Evolutionary conservation across 805 yeast genomes (phyloP), one percentile per base, ranked within the genome.

Genomic region (Maudiozyma turicensis): DNA sequence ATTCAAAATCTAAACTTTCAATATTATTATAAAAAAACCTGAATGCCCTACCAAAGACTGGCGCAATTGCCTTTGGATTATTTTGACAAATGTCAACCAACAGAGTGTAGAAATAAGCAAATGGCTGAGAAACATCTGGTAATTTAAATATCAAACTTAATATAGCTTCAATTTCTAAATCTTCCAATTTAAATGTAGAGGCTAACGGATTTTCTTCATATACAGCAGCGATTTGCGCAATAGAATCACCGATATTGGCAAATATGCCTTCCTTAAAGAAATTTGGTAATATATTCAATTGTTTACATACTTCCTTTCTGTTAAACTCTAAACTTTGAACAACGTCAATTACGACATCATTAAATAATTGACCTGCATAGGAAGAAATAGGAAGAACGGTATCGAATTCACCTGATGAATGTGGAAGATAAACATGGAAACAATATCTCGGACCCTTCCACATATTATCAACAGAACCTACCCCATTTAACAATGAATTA

Each of bases 121-220:
- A 77, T 20, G 82, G 81, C 52, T 83, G 81, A 31, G 82, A 73
- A 1, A 86, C 71, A 2, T 67, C 58, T 3, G 96, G 95, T 46
- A 91, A 72, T 51, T 80, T 79, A 69, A 87, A 84, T 56, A 90
- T 77, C 68, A 86, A 77, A 29, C 87, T 78, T 52, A 91, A 72
- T 40, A 90, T 80, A 42, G 86, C 79, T 62, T 93, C 97, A 35
- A 90, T 76, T 0, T 91, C 86, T 40, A 90, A 73, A 63, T 90
- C 96, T 66, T 93, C 99, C 51, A 89, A 77, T 63, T 93, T 93
- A 85, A 86, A 88, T 0, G 96, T 88, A 1, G 95, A 78, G 2
- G 57, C 58, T 15, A 65, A 62, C 15, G 68, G 65, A 52, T 71
- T 69, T 44, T 74, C 72, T 45, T 65, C 64, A 33, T 69, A 66